Conservation (phyloP, 345 rosid genomes). For the Acer campestre region DNA sequence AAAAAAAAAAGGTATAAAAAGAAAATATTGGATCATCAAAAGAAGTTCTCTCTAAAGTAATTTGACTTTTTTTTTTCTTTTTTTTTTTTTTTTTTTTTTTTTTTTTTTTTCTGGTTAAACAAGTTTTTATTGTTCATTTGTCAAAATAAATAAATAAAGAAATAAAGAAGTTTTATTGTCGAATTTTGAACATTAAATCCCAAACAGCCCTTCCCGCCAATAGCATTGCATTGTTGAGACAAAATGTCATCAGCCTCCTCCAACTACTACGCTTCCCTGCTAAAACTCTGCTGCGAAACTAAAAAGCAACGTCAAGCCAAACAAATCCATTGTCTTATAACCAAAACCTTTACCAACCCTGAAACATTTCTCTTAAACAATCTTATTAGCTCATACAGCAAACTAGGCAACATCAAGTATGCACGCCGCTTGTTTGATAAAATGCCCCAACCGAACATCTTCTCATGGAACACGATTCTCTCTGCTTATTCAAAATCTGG, state of each 20-base stretch:
- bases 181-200: not conserved
- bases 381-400: slow-evolving; percentile 45
- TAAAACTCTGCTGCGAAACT: slow-evolving; percentile 55
- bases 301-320: slow-evolving; percentile 46
- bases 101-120: too few species aligned
- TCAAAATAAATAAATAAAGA: too few species aligned
- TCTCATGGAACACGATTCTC: slow-evolving; percentile 87
- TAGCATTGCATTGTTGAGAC: not conserved
- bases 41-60: too few species aligned
- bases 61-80: too few species aligned
- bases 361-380: slow-evolving; percentile 63
- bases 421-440: slow-evolving; percentile 72
- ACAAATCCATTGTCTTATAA: slow-evolving; percentile 61
- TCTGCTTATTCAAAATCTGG: slow-evolving; percentile 78
- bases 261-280: slow-evolving; percentile 51
- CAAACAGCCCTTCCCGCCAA: slow-evolving; percentile 23
- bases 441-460: slow-evolving; percentile 58
- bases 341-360: slow-evolving; percentile 46
- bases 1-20: too few species aligned
- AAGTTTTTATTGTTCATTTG: too few species aligned
- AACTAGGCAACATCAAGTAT: slow-evolving; percentile 42
- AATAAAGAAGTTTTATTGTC: not conserved
- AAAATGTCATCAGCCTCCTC: slow-evolving; percentile 32
- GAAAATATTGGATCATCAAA: too few species aligned
- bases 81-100: too few species aligned